Evolutionary conservation across 768 basidiomycete species (phyloP).

Genomic region (Tylopilus balloui): DNA sequence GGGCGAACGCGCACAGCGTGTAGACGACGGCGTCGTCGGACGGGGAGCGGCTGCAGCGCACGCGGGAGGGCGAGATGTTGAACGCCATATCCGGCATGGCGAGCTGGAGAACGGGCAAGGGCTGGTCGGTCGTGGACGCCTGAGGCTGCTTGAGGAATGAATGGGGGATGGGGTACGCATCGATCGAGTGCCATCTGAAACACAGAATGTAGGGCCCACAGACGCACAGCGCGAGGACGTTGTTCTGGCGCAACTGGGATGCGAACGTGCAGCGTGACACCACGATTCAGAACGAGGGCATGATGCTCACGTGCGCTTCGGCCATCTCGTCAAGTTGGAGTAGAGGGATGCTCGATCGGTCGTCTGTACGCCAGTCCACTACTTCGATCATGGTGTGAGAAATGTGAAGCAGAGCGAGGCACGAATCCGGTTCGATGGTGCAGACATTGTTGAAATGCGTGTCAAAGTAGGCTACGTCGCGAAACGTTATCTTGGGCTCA

Average conservation of each 20-base stretch:
- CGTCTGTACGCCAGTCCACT: conserved; percentile 33
- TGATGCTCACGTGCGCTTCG: conserved; percentile 26
- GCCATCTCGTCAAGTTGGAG: conserved; percentile 22
- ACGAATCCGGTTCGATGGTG: conserved; percentile 31
- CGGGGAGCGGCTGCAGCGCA: conserved; percentile 22
- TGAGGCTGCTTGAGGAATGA: conserved; percentile 4
- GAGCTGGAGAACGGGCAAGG: conserved; percentile 17
- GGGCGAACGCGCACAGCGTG: conserved; percentile 36
- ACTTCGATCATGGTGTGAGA: conserved; percentile 32
- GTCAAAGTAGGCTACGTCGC: conserved; percentile 3
- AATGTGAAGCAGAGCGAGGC: conserved; percentile 30
- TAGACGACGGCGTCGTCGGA: conserved; percentile 34
- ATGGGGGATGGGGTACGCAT: conserved; percentile 32
- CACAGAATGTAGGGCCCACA: conserved; percentile 48
- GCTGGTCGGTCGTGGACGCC: not conserved
- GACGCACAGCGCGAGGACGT: conserved; percentile 38
- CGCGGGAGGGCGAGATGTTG: conserved; percentile 35
- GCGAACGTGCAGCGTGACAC: not conserved
- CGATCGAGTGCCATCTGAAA: conserved; percentile 46
- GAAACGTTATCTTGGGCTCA: not conserved
- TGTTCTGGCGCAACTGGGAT: conserved; percentile 26
- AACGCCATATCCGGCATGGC: conserved; percentile 24
- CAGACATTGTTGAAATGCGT: conserved; percentile 8
- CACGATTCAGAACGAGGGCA: not conserved
- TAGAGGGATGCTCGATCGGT: conserved; percentile 16